Percentiles rank a stretch among this genome's conserved stretches.
Conservation (phyloP, 164 flowering plant species). For the Magnolia officinalis region DNA sequence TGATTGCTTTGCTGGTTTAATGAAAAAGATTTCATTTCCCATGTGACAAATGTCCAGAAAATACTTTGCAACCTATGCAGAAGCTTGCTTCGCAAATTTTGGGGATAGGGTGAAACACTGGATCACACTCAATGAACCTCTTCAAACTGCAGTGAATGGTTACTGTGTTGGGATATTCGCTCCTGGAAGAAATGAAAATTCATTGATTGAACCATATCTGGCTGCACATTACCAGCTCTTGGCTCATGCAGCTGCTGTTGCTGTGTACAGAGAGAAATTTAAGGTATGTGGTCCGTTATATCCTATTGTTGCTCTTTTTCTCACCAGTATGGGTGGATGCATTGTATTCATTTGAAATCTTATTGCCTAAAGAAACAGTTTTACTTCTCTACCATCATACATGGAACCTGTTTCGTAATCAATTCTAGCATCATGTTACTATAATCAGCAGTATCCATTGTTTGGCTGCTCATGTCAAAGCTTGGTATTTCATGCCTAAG, state of each 20-base stretch:
- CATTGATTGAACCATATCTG: slow-evolving; percentile 69
- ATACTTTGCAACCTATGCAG: slow-evolving; percentile 75
- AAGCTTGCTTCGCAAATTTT: slow-evolving; percentile 81
- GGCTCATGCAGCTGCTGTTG: slow-evolving; percentile 84
- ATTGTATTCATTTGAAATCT: not conserved
- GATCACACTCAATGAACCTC: slow-evolving; percentile 87
- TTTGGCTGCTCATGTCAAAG: not conserved
- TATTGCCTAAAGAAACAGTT: not conserved
- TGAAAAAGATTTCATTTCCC: not conserved
- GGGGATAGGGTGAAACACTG: slow-evolving; percentile 94
- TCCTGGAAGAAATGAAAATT: slow-evolving; percentile 69
- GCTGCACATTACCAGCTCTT: slow-evolving; percentile 79
- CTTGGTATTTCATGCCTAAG: not conserved
- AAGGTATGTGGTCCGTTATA: slow-evolving; percentile 40
- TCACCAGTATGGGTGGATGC: not conserved
- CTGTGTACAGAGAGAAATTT: slow-evolving; percentile 62
- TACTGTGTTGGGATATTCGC: slow-evolving; percentile 68
- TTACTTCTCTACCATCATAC: not conserved
- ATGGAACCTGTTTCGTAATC: not conserved
- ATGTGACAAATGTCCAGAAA: slow-evolving; percentile 46
- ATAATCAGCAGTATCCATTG: not conserved
- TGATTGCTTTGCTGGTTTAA: not conserved
- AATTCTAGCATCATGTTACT: not conserved
- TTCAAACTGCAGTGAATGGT: slow-evolving; percentile 85
- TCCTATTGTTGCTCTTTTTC: not conserved